phyloP scores from a whole-genome alignment of 2,329 filamentous ascomycete genomes.

The Colletotrichum horii region DNA sequence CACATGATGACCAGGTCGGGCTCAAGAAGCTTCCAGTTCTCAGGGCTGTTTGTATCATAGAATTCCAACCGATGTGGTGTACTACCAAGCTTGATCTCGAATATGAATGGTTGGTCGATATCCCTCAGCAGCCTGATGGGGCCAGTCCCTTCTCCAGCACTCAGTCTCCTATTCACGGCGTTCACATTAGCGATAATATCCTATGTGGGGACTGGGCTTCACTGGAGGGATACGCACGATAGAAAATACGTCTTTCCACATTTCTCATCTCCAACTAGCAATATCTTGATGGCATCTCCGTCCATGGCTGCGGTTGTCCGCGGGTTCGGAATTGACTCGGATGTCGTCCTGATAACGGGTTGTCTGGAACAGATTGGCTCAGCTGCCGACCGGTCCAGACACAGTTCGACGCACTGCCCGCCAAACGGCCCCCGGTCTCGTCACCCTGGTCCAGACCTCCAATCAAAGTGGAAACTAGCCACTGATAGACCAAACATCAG shows the following conservation, averaged over 20 bases:
- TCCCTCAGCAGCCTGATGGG: constrained; percentile 59
- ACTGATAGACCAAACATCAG: not conserved
- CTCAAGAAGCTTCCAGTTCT: constrained; percentile 62
- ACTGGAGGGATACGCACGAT: constrained; percentile 51
- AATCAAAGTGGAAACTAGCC: not conserved
- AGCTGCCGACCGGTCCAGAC: not conserved
- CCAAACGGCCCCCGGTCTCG: not conserved
- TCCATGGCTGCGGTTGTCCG: constrained; percentile 44
- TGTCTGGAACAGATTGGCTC: constrained; percentile 21
- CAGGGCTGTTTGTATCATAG: constrained; percentile 63
- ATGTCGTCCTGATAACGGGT: constrained; percentile 4
- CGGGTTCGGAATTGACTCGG: not conserved
- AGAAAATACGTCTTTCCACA: constrained; percentile 68
- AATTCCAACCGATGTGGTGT: constrained; percentile 60
- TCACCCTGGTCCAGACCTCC: constrained; percentile 4
- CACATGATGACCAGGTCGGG: constrained; percentile 65
- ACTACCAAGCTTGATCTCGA: constrained; percentile 51
- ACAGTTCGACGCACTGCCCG: not conserved
- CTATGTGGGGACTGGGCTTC: not conserved
- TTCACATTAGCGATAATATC: not conserved
- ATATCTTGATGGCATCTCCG: constrained; percentile 52
- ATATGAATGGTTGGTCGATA: constrained; percentile 65
- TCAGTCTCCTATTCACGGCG: constrained; percentile 52
- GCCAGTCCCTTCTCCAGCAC: constrained; percentile 45
- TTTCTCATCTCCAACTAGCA: constrained; percentile 63